Base-by-base conservation (phyloP, 768 basidiomycete genomes). In the Thelephora aurantiotincta region DNA sequence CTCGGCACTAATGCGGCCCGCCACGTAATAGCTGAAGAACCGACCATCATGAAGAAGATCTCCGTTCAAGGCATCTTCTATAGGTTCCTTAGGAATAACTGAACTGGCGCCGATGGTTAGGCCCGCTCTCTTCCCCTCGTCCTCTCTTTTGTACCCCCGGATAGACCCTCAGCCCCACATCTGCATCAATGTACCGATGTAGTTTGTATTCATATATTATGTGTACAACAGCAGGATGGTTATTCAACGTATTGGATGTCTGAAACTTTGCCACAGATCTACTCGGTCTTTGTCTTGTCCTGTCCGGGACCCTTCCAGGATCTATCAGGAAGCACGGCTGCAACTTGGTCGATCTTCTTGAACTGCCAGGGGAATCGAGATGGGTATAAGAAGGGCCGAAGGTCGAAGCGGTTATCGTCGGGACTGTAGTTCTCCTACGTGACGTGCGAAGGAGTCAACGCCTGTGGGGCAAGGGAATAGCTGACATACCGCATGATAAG, bases 301-400 rank as follows among this genome's bases (percentile, higher is more conserved):
- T 55, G 53, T 11, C 50, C 48, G 9, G 53, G 50, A 18, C 45
- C 37, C 11, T 50, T 49, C 9, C 47, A 60, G 52, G 84, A 82
- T 52, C 76, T 72, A 58, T 90, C 83, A 1, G 89, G 90, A 34
- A 93, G 65, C 7, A 60, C 67, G 3, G 78, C 82, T 5, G 87
- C 90, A 4, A 89, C 72, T 50, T 80, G 78, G 58, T 99, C 94
- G 50, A 99, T 97, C 67, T 90, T 92, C 64, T 70, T 81, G 67
- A 96, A 99, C 61, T 99, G 96, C 82, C 89, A 97, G 0, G 86
- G 87, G 71, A 98, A 98, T 47, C 86, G 74, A 11, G 90, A 81
- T 2, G 91, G 89, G 64, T 98, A 98, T 44, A 99, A 67, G 77
- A 99, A 99, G 0, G 93, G 96, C 34, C 96, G 80, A 30, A 98